These are phyloP conservation scores for Aechmea fasciata DNA, from an alignment of 176 grass and related monocot genomes.

Conservation along the genomic window DNA sequence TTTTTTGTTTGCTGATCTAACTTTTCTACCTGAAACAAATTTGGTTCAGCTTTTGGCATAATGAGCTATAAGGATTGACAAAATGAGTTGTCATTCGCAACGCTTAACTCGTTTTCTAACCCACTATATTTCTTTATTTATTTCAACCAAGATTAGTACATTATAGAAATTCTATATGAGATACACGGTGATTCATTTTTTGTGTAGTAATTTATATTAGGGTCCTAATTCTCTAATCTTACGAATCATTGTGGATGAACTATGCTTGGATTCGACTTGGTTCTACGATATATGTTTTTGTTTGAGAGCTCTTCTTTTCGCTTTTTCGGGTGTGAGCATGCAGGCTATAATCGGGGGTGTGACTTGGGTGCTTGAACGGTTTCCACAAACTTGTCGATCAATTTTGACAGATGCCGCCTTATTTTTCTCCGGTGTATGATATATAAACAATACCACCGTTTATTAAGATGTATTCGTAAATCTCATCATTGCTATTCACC, in stretches of 20 bases:
- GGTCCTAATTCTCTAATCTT: too few species aligned
- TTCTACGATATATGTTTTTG: slow-evolving; percentile 4
- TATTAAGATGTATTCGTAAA: background rate
- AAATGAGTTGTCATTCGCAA: background rate
- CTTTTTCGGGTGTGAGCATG: background rate
- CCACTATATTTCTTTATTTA: background rate
- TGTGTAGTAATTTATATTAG: too few species aligned
- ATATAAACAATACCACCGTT: background rate
- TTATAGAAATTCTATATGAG: too few species aligned
- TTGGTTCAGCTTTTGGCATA: background rate
- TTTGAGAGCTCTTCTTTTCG: background rate
- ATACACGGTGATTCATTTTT: too few species aligned
- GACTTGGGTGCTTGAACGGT: slow-evolving; percentile 62
- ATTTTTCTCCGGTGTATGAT: slow-evolving; percentile 11
- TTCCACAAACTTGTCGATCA: slow-evolving; percentile 47
- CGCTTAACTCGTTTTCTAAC: background rate
- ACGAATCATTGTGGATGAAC: background rate
- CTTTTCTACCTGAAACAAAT: background rate
- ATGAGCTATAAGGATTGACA: background rate
- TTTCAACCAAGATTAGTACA: too few species aligned
- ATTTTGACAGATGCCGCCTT: slow-evolving; percentile 27
- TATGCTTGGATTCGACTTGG: background rate
- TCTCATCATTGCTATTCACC: background rate
- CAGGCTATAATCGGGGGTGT: slow-evolving; percentile 60
- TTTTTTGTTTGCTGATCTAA: background rate